Conservation (phyloP, 2,329 filamentous ascomycete genomes). For the Ceratocystiopsis sp. region DNA sequence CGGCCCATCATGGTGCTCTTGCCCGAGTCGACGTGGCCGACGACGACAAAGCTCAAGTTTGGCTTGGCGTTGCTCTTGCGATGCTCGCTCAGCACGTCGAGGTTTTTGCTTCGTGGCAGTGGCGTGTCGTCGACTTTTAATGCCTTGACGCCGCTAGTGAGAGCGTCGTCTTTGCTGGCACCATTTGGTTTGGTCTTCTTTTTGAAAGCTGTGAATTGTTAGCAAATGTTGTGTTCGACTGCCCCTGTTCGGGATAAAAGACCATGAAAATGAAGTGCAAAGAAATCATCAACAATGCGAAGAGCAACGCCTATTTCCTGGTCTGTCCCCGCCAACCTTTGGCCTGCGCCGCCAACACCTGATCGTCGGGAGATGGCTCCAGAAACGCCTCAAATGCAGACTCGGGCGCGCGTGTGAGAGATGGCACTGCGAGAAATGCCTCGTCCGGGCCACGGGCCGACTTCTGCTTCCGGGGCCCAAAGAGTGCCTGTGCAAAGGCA, state of each 20-base stretch:
- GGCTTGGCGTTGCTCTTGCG: slow-evolving; percentile 60
- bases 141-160: slow-evolving; percentile 20
- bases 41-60: slow-evolving; percentile 78
- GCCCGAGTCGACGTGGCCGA: slow-evolving; percentile 91
- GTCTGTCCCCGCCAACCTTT: slow-evolving; percentile 55
- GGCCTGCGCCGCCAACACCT: slow-evolving; percentile 73
- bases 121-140: slow-evolving; percentile 32
- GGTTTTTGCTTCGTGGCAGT: slow-evolving; percentile 53
- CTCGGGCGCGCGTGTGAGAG: slow-evolving; percentile 30
- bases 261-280: background rate
- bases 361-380: slow-evolving; percentile 80
- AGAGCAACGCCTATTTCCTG: slow-evolving; percentile 10
- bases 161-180: slow-evolving; percentile 2
- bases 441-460: slow-evolving; percentile 7
- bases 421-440: slow-evolving; percentile 27
- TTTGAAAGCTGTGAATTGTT: slow-evolving; percentile 29
- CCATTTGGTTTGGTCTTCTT: slow-evolving; percentile 21
- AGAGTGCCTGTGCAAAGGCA: slow-evolving; percentile 36
- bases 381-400: slow-evolving; percentile 43
- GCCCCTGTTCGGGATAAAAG: slow-evolving; percentile 3
- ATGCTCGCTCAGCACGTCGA: slow-evolving; percentile 72
- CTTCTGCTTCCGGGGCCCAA: slow-evolving; percentile 21
- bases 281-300: background rate
- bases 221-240: too few relatives aligned
- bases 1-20: slow-evolving; percentile 97